A percentile compares a stretch with the other conserved stretches of the same genome.
Evolutionary conservation across 768 basidiomycete genomes (phyloP).

Genomic region (Russula vinacea): DNA sequence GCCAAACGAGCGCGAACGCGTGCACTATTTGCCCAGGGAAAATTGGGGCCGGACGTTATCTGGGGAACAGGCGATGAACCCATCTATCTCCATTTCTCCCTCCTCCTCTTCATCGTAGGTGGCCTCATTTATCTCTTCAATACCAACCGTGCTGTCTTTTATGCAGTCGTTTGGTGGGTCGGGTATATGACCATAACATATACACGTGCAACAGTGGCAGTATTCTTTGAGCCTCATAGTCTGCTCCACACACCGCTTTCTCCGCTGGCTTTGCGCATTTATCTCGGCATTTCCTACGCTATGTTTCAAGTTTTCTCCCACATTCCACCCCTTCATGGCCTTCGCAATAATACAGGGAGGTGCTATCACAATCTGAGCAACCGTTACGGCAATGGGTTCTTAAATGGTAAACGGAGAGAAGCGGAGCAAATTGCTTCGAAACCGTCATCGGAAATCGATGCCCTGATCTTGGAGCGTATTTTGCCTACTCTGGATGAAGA

Average conservation of each 20-base stretch:
- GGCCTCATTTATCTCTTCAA: not conserved
- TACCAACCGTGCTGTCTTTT: not conserved
- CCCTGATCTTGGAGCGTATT: not conserved
- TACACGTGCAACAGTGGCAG: not conserved
- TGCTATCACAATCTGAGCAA: not conserved
- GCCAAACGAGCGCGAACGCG: constrained; percentile 10
- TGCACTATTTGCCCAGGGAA: not conserved
- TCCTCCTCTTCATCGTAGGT: not conserved
- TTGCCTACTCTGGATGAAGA: not conserved
- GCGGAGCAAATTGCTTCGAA: not conserved
- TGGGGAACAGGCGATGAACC: not conserved
- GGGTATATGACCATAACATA: no score
- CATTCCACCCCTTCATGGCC: not conserved
- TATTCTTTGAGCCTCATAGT: not conserved
- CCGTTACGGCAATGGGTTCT: not conserved
- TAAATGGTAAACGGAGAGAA: not conserved
- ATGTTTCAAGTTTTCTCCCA: not conserved
- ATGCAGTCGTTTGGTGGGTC: not conserved
- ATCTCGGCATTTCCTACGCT: not conserved
- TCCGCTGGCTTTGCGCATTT: not conserved
- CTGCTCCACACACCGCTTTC: not conserved
- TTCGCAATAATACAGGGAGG: not conserved
- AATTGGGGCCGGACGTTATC: not conserved
- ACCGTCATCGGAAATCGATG: not conserved
- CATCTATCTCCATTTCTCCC: not conserved